A percentile compares a stretch with the other conserved stretches of the same genome.
Evolutionary conservation across 2,329 filamentous ascomycete species (phyloP).

Genomic region (Fusarium tuaranense): DNA sequence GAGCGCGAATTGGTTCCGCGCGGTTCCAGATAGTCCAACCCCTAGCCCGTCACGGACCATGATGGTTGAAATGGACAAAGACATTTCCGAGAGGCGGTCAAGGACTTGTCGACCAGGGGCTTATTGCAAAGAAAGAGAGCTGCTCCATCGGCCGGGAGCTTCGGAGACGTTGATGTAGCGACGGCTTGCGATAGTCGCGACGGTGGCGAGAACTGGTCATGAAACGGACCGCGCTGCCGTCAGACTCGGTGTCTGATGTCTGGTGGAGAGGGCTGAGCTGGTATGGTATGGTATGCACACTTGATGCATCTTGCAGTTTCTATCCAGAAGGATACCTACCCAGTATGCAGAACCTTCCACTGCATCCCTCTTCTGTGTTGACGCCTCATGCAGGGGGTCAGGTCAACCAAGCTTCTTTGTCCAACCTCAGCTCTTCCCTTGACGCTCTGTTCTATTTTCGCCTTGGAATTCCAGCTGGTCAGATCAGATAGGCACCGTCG

Average conservation of each 20-base stretch:
- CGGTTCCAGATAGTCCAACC: constrained; percentile 7
- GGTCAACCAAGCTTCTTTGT: neutral
- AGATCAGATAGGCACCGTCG: neutral
- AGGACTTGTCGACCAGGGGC: constrained; percentile 2
- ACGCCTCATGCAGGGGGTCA: constrained; percentile 2
- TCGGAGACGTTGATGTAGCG: constrained; percentile 7
- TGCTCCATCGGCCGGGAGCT: constrained; percentile 1
- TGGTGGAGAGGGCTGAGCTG: neutral
- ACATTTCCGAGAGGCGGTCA: constrained; percentile 22
- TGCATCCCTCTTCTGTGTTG: neutral
- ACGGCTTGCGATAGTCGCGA: constrained; percentile 3
- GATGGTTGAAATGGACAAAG: constrained; percentile 3
- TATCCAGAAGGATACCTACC: neutral
- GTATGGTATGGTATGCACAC: neutral
- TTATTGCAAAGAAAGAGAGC: neutral
- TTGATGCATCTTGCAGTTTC: neutral
- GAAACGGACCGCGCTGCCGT: constrained; percentile 32
- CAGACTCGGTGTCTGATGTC: constrained; percentile 7
- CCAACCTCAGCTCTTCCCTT: neutral
- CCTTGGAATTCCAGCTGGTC: neutral
- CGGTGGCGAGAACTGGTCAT: constrained; percentile 21
- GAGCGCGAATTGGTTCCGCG: neutral
- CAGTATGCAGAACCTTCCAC: neutral
- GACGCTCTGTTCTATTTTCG: constrained; percentile 1
- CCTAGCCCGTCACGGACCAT: constrained; percentile 10